Conservation (phyloP, 371 early-diverging fungal species). For the Mucor lusitanicus region DNA sequence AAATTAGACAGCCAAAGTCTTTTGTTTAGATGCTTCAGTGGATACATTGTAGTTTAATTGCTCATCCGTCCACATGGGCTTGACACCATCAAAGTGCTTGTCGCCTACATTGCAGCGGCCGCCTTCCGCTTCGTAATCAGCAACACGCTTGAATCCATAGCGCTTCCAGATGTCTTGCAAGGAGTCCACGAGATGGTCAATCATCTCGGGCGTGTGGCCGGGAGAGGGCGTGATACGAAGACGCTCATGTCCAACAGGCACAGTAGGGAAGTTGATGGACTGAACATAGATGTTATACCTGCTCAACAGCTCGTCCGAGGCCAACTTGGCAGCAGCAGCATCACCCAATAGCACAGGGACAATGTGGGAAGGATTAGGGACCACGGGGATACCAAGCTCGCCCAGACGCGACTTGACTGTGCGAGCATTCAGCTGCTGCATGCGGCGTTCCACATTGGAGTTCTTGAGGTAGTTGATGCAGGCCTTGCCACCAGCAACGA, state of each 20-base stretch:
- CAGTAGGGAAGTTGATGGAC: constrained; percentile 97
- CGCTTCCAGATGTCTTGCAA: constrained; percentile 87
- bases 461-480: constrained; percentile 89
- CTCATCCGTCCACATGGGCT: constrained; percentile 67
- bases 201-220: constrained; percentile 83
- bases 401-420: constrained; percentile 82
- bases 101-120: constrained; percentile 89
- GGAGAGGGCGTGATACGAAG: constrained; percentile 98
- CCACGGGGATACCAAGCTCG: constrained; percentile 90
- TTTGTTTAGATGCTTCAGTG: neutral
- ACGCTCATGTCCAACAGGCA: constrained; percentile 93
- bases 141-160: constrained; percentile 79
- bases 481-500: constrained; percentile 89
- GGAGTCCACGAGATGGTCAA: constrained; percentile 82
- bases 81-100: constrained; percentile 31
- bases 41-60: constrained; percentile 42
- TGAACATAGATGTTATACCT: constrained; percentile 96
- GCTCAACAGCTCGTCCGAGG: constrained; percentile 88
- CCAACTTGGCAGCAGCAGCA: constrained; percentile 89
- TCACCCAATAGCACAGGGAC: constrained; percentile 97
- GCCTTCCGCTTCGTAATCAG: constrained; percentile 85
- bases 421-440: constrained; percentile 91
- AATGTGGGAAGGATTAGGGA: constrained; percentile 98
- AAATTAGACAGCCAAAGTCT: constrained; percentile 5
- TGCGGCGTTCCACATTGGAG: constrained; percentile 82